Conservation (phyloP, 208 protist genomes). For the Trypanosomatidae sp. region DNA sequence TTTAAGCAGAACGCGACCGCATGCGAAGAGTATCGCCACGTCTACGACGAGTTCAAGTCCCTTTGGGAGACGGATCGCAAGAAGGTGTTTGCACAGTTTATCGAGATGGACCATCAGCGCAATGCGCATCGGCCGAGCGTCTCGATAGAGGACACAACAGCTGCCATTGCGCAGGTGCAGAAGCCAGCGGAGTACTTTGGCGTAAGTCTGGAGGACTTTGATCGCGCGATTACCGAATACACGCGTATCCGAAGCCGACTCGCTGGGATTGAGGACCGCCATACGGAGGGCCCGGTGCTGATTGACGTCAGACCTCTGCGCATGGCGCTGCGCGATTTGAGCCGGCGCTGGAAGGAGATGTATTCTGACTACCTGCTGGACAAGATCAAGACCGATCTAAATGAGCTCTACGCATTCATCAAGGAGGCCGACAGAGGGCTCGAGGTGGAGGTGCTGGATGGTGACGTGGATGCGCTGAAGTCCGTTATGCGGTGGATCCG, state of each 20-base stretch:
- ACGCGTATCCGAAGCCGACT: constrained; percentile 82
- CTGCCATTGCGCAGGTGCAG: constrained; percentile 23
- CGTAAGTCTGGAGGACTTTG: constrained; percentile 92
- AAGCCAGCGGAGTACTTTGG: constrained; percentile 87
- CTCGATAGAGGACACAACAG: constrained; percentile 45
- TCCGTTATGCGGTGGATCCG: constrained; percentile 94
- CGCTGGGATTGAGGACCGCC: constrained; percentile 85
- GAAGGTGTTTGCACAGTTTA: constrained; percentile 85
- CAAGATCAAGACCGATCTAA: constrained; percentile 86
- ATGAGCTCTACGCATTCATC: constrained; percentile 91
- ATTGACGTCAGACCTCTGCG: constrained; percentile 97
- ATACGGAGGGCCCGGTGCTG: constrained; percentile 89
- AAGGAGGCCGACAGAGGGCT: constrained; percentile 91
- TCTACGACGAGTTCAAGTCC: constrained; percentile 89
- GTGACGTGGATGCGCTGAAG: constrained; percentile 89
- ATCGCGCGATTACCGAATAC: constrained; percentile 94
- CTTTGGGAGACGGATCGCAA: constrained; percentile 94
- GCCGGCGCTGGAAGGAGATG: constrained; percentile 95
- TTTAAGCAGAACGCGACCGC: constrained; percentile 74
- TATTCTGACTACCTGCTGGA: constrained; percentile 94
- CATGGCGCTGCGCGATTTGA: constrained; percentile 88
- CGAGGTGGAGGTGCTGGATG: constrained; percentile 91
- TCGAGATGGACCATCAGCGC: constrained; percentile 52
- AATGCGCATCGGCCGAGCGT: constrained; percentile 34
- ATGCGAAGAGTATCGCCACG: constrained; percentile 80